Base-by-base conservation (phyloP, 805 yeast species). In the Metschnikowia hibisci region DNA sequence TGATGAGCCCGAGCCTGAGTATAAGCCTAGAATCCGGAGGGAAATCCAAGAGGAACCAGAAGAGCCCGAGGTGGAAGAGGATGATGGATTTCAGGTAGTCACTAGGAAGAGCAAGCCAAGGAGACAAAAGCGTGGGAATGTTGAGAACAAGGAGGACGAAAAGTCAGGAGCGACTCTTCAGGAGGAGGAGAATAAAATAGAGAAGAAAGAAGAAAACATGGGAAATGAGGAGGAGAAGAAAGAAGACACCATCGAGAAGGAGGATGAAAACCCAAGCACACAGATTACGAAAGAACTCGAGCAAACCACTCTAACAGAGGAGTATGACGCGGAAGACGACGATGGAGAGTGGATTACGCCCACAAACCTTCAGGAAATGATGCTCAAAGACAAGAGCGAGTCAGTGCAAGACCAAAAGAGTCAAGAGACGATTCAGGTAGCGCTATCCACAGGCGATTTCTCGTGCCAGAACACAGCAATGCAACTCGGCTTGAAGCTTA, bases 401-500 rank as follows among this genome's bases (percentile, higher is more conserved):
- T 75, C 77, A 45, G 71, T 79, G 8, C 61, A 60, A 40, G 75
- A 67, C 33, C 41, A 65, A 15, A 55, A 66, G 11, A 40, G 42
- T 10, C 44, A 43, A n/a, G 65, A 67, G 13, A 56, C 60, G 13
- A 74, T 83, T 45, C 77, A 81, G 50, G 93, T 84, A 14, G 99
- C 97, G 2, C 66, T 93, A 39, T 83, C 96, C 0, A 85, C 97
- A 0, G 96, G 96, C 22, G 99, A 93, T 78, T 93, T 91, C 68
- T 98, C 99, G 2, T 87, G 91, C 57, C 99, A 93, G 64, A 93
- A 93, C 64, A 96, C 90, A 12, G 78, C 96, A 1, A 73, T 93
- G 67, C 98, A 91, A 63, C 75, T 93, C 54, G 96, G 96, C 4
- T 64, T 93, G 45, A 84, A 87, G 52, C 71, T 91, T 53, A 84